Percentiles rank a stretch among this genome's conserved stretches.
Conservation (phyloP, 805 yeast genomes). For the Komagataella pastoris region DNA sequence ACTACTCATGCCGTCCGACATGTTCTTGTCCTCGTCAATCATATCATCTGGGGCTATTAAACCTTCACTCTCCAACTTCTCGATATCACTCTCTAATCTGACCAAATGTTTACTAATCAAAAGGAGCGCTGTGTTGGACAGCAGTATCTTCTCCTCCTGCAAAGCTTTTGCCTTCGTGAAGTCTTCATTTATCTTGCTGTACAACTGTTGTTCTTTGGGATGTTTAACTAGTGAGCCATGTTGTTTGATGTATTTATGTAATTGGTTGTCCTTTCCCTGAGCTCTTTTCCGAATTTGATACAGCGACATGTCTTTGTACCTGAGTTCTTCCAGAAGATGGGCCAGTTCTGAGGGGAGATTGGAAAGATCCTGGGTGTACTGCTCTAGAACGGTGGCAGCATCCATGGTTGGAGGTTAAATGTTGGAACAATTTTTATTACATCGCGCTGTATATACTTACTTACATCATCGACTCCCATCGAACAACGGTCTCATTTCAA, state of each 20-base stretch:
- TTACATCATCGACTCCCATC: not conserved
- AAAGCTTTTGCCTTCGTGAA: conserved; percentile 42
- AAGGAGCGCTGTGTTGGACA: conserved; percentile 78
- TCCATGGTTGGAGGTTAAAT: conserved; percentile 39
- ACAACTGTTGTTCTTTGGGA: conserved; percentile 65
- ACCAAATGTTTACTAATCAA: conserved; percentile 63
- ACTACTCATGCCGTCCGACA: not conserved
- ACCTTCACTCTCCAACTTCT: conserved; percentile 70
- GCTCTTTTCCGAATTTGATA: conserved; percentile 55
- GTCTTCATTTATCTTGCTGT: conserved; percentile 56
- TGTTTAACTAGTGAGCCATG: conserved; percentile 72
- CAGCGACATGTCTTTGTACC: conserved; percentile 50
- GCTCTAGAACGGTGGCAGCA: conserved; percentile 74
- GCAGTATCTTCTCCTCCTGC: conserved; percentile 65
- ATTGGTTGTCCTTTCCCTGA: conserved; percentile 59
- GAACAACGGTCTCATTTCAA: not conserved
- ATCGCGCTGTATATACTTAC: not conserved
- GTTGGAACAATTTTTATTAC: not conserved
- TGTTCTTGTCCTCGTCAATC: conserved; percentile 5
- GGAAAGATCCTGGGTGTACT: conserved; percentile 47
- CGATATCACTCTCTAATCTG: conserved; percentile 63
- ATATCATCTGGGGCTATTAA: conserved; percentile 41
- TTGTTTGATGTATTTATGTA: conserved; percentile 72
- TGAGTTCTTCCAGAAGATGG: conserved; percentile 67
- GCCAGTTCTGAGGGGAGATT: conserved; percentile 83